Evolutionary conservation across 805 yeast genomes (phyloP).

Genomic region (Candida arabinofermentans): DNA sequence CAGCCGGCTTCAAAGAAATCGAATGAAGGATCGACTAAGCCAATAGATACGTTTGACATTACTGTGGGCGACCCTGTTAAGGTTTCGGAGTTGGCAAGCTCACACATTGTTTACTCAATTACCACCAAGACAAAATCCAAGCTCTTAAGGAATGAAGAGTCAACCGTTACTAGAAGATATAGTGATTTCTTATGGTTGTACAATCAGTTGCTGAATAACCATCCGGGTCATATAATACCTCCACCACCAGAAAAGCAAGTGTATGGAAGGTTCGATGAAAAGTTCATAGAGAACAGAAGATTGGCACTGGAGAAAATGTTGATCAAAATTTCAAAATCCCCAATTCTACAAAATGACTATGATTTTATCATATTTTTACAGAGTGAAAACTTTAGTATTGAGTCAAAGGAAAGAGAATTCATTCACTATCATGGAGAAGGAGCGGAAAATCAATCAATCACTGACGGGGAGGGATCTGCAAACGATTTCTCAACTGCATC

Average conservation of each 20-base stretch:
- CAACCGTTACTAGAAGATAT: conserved; percentile 76
- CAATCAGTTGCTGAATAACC: conserved; percentile 77
- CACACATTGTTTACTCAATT: conserved; percentile 85
- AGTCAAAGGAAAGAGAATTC: conserved; percentile 67
- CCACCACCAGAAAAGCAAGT: conserved; percentile 96
- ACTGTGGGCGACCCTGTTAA: conserved; percentile 86
- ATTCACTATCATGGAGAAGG: conserved; percentile 27
- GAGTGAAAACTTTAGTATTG: conserved; percentile 63
- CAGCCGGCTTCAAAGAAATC: conserved; percentile 4
- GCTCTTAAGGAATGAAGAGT: conserved; percentile 33
- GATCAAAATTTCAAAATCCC: conserved; percentile 56
- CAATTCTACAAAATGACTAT: conserved; percentile 58
- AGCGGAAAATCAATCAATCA: conserved; percentile 29
- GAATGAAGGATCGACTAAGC: conserved; percentile 4
- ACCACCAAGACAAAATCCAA: conserved; percentile 52
- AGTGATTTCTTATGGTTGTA: conserved; percentile 93
- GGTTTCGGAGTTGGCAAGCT: conserved; percentile 84
- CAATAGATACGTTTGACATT: conserved; percentile 46
- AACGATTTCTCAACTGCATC: conserved; percentile 26
- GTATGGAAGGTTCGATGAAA: conserved; percentile 87
- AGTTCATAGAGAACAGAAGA: conserved; percentile 82
- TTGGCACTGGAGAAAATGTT: conserved; percentile 85
- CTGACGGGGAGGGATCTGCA: conserved; percentile 15
- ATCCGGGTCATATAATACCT: conserved; percentile 89
- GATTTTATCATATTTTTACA: conserved; percentile 79